Conservation (phyloP, 441 rosid genomes). For the Gossypium laxum region DNA sequence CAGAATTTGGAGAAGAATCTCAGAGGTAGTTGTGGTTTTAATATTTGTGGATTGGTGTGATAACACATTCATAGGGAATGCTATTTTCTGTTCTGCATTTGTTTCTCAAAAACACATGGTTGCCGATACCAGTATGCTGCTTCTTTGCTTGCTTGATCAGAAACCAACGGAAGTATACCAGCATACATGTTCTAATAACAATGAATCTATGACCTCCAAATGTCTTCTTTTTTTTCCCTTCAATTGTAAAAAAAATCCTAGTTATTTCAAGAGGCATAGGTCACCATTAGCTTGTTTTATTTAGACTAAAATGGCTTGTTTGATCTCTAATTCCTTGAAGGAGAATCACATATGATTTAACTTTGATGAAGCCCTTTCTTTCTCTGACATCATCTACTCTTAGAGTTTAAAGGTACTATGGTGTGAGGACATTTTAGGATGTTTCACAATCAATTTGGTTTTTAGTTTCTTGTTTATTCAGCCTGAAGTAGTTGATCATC, state of each 20-base stretch:
- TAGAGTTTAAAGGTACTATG: neutral
- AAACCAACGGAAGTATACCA: neutral
- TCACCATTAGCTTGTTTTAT: neutral
- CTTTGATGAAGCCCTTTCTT: neutral
- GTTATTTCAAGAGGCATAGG: neutral
- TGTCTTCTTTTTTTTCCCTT: neutral
- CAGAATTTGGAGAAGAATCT: constrained; percentile 55
- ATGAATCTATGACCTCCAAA: neutral
- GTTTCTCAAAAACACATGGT: neutral
- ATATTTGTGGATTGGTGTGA: neutral
- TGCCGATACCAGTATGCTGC: neutral
- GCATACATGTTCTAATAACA: neutral
- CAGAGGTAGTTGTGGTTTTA: constrained; percentile 31
- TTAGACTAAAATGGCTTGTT: neutral
- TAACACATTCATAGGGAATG: neutral
- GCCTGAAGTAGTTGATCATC: neutral
- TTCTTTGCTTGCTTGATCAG: neutral
- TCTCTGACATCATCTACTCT: neutral
- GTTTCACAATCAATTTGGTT: neutral
- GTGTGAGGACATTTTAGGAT: neutral
- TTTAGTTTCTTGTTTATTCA: constrained; percentile 4
- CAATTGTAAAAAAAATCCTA: neutral
- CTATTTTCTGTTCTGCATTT: constrained; percentile 1
- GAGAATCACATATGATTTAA: neutral
- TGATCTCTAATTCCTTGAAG: neutral